phyloP scores from a whole-genome alignment of 148 eudicot genomes.

The Rheum nobile region DNA sequence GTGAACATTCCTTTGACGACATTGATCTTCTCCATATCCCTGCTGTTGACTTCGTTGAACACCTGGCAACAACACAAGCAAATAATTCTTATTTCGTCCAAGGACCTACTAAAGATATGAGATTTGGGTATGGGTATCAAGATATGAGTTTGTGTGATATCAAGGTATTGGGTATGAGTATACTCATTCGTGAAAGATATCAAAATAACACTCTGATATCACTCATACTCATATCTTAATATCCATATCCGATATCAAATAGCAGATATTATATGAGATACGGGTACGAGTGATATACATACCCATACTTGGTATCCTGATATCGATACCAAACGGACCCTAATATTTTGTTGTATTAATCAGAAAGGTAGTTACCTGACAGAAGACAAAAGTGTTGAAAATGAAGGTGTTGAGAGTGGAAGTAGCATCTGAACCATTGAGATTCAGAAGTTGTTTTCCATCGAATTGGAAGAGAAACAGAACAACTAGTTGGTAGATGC shows the following conservation, averaged over 20 bases:
- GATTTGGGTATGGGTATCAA: too few species aligned
- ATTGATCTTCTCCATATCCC: slow-evolving; percentile 82
- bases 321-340: not conserved
- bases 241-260: too few species aligned
- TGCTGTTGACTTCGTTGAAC: slow-evolving; percentile 79
- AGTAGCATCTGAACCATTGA: slow-evolving; percentile 38
- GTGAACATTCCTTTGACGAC: slow-evolving; percentile 43
- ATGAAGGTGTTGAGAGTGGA: slow-evolving; percentile 53
- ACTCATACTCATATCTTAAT: too few species aligned
- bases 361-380: slow-evolving; percentile 38
- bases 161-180: too few species aligned
- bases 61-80: slow-evolving; percentile 26
- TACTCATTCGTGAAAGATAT: too few species aligned
- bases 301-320: too few species aligned
- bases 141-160: too few species aligned
- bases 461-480: slow-evolving; percentile 34
- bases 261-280: too few species aligned
- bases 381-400: slow-evolving; percentile 81
- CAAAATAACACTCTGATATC: too few species aligned
- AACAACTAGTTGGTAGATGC: slow-evolving; percentile 48
- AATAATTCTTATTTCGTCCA: not conserved
- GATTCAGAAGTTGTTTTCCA: slow-evolving; percentile 39
- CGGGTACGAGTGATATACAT: too few species aligned
- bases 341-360: not conserved
- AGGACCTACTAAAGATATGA: too few species aligned